Evolutionary conservation across 441 rosid genomes (phyloP).

Genomic region (Arabidopsis hybrid): DNA sequence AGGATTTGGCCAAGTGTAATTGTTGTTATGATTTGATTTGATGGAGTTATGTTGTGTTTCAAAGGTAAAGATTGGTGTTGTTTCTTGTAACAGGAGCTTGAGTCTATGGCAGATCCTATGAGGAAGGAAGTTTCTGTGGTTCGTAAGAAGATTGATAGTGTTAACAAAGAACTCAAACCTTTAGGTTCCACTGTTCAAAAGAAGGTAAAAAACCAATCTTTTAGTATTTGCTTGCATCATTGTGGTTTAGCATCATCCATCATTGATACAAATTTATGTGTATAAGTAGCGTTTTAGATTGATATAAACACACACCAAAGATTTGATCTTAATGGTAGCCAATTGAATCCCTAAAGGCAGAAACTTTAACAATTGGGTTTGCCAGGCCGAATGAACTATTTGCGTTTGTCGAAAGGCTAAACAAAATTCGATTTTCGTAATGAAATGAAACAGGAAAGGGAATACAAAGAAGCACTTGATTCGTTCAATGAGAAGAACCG

Average conservation of each 20-base stretch:
- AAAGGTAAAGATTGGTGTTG: conserved; percentile 18
- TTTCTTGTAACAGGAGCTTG: conserved; percentile 70
- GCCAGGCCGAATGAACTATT: background rate
- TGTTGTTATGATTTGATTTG: background rate
- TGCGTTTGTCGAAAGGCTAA: conserved; percentile 4
- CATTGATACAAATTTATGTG: background rate
- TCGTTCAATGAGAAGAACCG: conserved; percentile 92
- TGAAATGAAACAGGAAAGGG: conserved; percentile 74
- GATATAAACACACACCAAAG: background rate
- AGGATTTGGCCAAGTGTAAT: conserved; percentile 3
- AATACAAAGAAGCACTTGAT: conserved; percentile 92
- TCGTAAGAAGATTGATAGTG: conserved; percentile 84
- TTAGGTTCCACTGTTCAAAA: conserved; percentile 83
- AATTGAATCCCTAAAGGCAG: background rate
- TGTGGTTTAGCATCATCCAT: background rate
- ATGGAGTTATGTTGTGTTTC: conserved; percentile 14
- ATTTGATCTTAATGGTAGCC: conserved; percentile 16
- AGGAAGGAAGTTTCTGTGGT: conserved; percentile 78
- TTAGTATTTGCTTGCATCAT: background rate
- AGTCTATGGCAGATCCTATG: conserved; percentile 70
- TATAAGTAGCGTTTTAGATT: background rate
- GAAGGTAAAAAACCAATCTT: conserved; percentile 55
- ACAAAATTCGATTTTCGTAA: background rate
- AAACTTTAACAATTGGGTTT: background rate
- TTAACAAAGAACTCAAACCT: conserved; percentile 92